phyloP scores from a whole-genome alignment of 2,329 filamentous ascomycete genomes.

The Dactylellina leptospora region DNA sequence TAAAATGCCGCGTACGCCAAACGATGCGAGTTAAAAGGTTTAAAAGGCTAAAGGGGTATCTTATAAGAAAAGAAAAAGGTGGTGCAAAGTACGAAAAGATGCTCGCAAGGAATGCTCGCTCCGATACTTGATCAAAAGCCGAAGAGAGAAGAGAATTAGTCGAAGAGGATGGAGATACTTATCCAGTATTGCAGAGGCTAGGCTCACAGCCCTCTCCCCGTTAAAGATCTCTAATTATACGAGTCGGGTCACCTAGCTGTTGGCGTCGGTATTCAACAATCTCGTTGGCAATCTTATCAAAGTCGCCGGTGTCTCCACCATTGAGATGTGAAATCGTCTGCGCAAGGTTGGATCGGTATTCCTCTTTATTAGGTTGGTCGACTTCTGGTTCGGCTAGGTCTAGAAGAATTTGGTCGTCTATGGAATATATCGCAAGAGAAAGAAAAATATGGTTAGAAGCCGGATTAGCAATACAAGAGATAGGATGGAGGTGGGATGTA shows the following conservation, averaged over 20 bases:
- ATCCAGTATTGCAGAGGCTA: constrained; percentile 11
- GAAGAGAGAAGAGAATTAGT: background rate
- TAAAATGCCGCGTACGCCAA: constrained; percentile 5
- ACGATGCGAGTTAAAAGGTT: constrained; percentile 5
- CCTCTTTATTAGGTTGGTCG: constrained; percentile 65
- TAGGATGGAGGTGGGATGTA: background rate
- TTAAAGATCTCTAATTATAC: constrained; percentile 63
- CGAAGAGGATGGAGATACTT: constrained; percentile 36
- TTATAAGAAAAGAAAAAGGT: constrained; percentile 23
- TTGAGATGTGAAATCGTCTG: constrained; percentile 70
- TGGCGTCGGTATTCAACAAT: constrained; percentile 73
- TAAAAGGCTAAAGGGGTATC: constrained; percentile 36
- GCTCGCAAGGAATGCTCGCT: constrained; percentile 19
- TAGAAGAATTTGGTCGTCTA: constrained; percentile 78
- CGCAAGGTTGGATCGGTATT: constrained; percentile 71
- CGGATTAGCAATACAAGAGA: constrained; percentile 13
- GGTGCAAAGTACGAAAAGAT: constrained; percentile 4
- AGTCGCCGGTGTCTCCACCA: constrained; percentile 70
- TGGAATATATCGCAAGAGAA: constrained; percentile 40
- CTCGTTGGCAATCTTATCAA: constrained; percentile 71
- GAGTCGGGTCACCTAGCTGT: constrained; percentile 72
- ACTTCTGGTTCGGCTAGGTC: constrained; percentile 72
- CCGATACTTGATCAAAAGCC: constrained; percentile 5
- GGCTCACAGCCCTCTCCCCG: background rate
- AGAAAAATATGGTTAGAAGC: constrained; percentile 44